A percentile compares a stretch with the other conserved stretches of the same genome.
Evolutionary conservation across 352 stramenopile species (phyloP).

Genomic region (Salisapilia sapeloensis): DNA sequence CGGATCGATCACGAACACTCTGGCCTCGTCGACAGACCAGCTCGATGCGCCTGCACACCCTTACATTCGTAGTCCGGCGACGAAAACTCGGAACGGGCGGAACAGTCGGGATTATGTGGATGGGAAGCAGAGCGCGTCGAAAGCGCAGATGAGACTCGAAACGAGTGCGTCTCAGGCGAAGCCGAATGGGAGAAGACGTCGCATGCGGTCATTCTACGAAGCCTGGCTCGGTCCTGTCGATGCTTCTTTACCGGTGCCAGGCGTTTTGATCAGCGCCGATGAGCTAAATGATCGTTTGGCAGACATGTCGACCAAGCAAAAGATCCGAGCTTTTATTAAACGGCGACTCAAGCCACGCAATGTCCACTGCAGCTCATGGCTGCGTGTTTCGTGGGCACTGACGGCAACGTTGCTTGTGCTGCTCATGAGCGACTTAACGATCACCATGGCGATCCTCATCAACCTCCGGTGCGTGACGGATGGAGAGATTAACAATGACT

Average conservation of each 20-base stretch:
- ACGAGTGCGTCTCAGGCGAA: too few species aligned
- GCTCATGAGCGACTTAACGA: constrained; percentile 63
- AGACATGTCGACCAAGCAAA: constrained; percentile 16
- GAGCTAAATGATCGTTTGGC: constrained; percentile 44
- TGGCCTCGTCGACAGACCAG: too few species aligned
- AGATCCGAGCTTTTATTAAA: constrained; percentile 22
- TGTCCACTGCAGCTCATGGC: constrained; percentile 23
- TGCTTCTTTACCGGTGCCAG: constrained; percentile 45
- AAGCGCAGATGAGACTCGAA: too few species aligned
- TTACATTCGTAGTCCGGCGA: too few species aligned
- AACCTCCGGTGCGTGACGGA: constrained; percentile 69
- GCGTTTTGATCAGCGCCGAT: constrained; percentile 46
- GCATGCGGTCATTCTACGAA: constrained; percentile 38
- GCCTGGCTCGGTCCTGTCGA: constrained; percentile 56
- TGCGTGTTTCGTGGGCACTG: constrained; percentile 51
- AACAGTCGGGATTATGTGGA: constrained; percentile 1
- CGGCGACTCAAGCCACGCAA: constrained; percentile 36
- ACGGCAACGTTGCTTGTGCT: constrained; percentile 38
- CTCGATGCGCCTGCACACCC: too few species aligned
- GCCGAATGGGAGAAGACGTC: too few species aligned
- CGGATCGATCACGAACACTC: too few species aligned
- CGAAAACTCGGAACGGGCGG: constrained; percentile 6
- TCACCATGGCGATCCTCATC: constrained; percentile 60
- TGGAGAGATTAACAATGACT: constrained; percentile 46
- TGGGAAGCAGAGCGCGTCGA: too few species aligned